Conservation (phyloP, 2,329 filamentous ascomycete genomes). For the Bipolaris victoriae region DNA sequence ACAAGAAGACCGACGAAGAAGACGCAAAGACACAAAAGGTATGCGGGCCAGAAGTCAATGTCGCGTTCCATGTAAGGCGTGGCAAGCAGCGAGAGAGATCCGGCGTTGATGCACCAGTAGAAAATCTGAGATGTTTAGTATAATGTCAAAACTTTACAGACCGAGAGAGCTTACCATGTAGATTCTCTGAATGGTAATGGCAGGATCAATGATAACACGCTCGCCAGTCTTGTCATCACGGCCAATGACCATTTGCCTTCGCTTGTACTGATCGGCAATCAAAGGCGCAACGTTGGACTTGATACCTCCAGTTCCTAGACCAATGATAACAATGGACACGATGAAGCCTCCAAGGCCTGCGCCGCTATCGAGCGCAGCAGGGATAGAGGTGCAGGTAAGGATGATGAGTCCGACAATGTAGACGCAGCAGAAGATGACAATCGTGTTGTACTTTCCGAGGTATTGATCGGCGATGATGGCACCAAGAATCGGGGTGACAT, state of each 20-base stretch:
- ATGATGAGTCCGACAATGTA: slow-evolving; percentile 72
- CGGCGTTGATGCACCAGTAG: slow-evolving; percentile 75
- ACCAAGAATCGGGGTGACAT: slow-evolving; percentile 36
- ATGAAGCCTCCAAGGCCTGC: slow-evolving; percentile 69
- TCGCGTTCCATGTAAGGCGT: slow-evolving; percentile 75
- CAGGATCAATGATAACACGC: slow-evolving; percentile 55
- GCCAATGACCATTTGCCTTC: slow-evolving; percentile 51
- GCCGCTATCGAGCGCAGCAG: slow-evolving; percentile 66
- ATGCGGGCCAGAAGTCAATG: slow-evolving; percentile 73
- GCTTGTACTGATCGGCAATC: slow-evolving; percentile 57
- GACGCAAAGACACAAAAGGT: slow-evolving; percentile 67
- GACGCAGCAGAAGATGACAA: slow-evolving; percentile 68
- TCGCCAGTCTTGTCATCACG: slow-evolving; percentile 53
- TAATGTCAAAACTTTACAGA: background rate
- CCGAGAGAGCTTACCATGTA: slow-evolving; percentile 52
- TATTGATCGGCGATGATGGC: slow-evolving; percentile 70
- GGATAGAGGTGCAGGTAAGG: slow-evolving; percentile 69
- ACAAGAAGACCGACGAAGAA: slow-evolving; percentile 69
- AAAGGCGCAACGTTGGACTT: slow-evolving; percentile 73
- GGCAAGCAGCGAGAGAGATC: slow-evolving; percentile 70
- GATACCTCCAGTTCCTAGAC: slow-evolving; percentile 78
- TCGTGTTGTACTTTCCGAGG: slow-evolving; percentile 73
- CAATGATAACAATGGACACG: slow-evolving; percentile 67
- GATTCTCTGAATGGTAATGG: slow-evolving; percentile 56
- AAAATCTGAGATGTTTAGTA: slow-evolving; percentile 55